Evolutionary conservation across 768 basidiomycete species (phyloP).

Genomic region (Suillus sp.): DNA sequence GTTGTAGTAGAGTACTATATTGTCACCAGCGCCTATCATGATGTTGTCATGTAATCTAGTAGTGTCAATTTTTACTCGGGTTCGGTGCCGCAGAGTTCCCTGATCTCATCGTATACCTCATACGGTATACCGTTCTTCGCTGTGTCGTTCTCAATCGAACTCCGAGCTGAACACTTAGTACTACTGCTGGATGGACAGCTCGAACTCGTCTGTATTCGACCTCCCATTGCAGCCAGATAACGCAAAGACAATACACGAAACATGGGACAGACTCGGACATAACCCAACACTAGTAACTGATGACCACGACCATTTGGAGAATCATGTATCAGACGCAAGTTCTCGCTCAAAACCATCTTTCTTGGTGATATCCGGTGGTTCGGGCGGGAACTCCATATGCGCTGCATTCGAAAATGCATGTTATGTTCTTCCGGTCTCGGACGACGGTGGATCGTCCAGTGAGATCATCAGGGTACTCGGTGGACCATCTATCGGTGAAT

Average conservation of each 20-base stretch:
- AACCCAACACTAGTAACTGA: neutral
- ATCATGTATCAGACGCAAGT: conserved; percentile 3
- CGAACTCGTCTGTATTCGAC: conserved; percentile 76
- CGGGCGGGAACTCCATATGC: conserved; percentile 91
- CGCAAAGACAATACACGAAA: conserved; percentile 2
- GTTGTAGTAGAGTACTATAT: too few relatives aligned
- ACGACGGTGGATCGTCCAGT: conserved; percentile 93
- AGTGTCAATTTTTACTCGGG: neutral
- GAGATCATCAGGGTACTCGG: conserved; percentile 93
- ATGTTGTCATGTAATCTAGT: too few relatives aligned
- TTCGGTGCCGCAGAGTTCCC: neutral
- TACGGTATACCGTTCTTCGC: neutral
- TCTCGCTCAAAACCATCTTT: conserved; percentile 24
- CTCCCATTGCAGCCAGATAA: conserved; percentile 50
- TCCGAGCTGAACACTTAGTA: conserved; percentile 10
- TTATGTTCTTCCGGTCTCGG: conserved; percentile 90
- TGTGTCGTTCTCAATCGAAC: neutral
- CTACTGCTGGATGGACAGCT: conserved; percentile 40
- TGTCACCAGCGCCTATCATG: neutral
- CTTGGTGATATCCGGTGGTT: conserved; percentile 89
- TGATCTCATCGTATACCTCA: neutral
- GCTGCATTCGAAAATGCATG: conserved; percentile 76
- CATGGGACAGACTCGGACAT: neutral
- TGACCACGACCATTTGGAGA: conserved; percentile 1
- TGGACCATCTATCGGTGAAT: conserved; percentile 78